Evolutionary conservation across 2,329 filamentous ascomycete species (phyloP).

Genomic region (Talaromyces pinophilus): DNA sequence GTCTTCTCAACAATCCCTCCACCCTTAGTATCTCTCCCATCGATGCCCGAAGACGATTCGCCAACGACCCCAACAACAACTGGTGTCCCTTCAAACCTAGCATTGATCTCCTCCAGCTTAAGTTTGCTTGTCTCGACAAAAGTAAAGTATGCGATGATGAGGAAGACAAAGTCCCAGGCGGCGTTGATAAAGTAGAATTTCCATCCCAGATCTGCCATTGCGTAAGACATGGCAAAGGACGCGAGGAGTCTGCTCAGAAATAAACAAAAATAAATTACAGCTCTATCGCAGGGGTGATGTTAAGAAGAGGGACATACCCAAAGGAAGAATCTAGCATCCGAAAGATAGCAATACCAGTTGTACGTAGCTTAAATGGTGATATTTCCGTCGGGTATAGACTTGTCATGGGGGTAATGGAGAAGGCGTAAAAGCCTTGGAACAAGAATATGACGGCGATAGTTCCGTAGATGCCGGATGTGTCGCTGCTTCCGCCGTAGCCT

Average conservation of each 20-base stretch:
- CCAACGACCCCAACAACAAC: neutral
- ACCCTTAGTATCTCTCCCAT: neutral
- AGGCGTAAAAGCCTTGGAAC: conserved; percentile 38
- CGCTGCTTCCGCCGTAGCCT: neutral
- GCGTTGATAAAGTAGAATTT: conserved; percentile 23
- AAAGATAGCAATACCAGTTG: conserved; percentile 36
- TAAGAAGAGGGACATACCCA: conserved; percentile 28
- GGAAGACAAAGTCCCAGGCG: conserved; percentile 14
- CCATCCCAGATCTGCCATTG: conserved; percentile 20
- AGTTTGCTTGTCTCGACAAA: conserved; percentile 22
- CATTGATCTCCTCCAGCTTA: conserved; percentile 24
- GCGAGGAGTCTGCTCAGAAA: conserved; percentile 1
- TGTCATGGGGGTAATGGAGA: conserved; percentile 39
- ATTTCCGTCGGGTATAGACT: conserved; percentile 39
- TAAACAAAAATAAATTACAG: neutral
- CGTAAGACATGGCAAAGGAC: conserved; percentile 20
- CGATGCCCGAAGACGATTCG: neutral
- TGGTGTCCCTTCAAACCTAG: neutral
- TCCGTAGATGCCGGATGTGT: neutral
- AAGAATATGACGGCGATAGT: conserved; percentile 22
- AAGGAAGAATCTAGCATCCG: conserved; percentile 32
- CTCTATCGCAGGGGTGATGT: neutral
- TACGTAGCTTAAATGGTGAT: conserved; percentile 36
- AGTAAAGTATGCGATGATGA: conserved; percentile 9
- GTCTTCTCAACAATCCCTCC: neutral